phyloP scores from a whole-genome alignment of 192 early-diverging fungal species.

The Endogone sp. region DNA sequence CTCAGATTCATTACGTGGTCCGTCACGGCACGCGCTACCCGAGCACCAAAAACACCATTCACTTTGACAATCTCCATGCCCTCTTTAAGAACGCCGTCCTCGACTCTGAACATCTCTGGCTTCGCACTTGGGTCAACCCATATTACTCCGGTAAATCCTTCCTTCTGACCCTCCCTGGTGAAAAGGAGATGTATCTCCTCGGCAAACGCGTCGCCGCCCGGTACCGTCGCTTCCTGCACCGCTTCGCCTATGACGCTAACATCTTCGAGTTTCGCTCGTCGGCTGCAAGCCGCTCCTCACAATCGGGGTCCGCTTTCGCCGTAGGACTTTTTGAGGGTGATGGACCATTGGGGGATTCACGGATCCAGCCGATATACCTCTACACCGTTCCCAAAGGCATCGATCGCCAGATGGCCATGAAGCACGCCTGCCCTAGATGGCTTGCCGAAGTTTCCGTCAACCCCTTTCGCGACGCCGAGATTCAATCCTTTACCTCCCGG shows the following conservation, averaged over 20 bases:
- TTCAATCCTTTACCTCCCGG: not conserved
- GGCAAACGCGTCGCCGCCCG: slow-evolving; percentile 1
- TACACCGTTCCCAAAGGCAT: slow-evolving; percentile 2
- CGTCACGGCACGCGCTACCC: slow-evolving; percentile 17
- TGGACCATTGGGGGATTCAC: slow-evolving; percentile 1
- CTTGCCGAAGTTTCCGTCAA: not conserved
- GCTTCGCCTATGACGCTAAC: not conserved
- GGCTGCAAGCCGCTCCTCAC: slow-evolving; percentile 1
- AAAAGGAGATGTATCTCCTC: slow-evolving; percentile 8
- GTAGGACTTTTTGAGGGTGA: slow-evolving; percentile 8
- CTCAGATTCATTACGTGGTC: slow-evolving; percentile 5
- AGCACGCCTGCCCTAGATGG: slow-evolving; percentile 8
- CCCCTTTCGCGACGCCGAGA: not conserved
- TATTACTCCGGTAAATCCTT: not conserved
- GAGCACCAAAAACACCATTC: not conserved
- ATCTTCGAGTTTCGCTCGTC: slow-evolving; percentile 4
- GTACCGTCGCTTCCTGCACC: not conserved
- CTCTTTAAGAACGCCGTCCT: not conserved
- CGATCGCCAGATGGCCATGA: slow-evolving; percentile 9
- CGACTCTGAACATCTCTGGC: not conserved
- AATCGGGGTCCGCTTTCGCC: slow-evolving; percentile 13
- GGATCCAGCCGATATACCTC: not conserved
- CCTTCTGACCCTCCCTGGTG: not conserved
- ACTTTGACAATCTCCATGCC: not conserved
- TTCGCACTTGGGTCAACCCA: not conserved